Conservation (phyloP, 2,329 filamentous ascomycete species). For the Trichoderma gracile region DNA sequence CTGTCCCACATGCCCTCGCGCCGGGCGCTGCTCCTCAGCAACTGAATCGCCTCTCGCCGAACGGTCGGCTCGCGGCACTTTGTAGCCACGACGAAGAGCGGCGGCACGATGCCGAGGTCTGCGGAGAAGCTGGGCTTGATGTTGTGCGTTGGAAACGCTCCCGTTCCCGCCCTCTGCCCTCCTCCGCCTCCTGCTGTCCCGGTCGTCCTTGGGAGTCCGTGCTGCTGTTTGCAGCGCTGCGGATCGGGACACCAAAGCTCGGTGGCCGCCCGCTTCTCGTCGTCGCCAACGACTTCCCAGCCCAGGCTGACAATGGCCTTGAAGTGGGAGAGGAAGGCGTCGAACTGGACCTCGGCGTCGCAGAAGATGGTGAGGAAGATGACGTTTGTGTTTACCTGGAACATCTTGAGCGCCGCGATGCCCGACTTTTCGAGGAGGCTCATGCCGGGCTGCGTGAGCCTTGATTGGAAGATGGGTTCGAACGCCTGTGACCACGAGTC, state of each 20-base stretch:
- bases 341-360: conserved; percentile 59
- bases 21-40: conserved; percentile 60
- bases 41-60: conserved; percentile 61
- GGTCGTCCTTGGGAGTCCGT: conserved; percentile 39
- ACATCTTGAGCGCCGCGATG: conserved; percentile 64
- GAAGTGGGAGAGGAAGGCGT: conserved; percentile 55
- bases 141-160: conserved; percentile 46
- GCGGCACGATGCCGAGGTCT: conserved; percentile 64
- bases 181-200: no score
- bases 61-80: conserved; percentile 61
- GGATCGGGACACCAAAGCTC: conserved; percentile 49
- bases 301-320: conserved; percentile 58
- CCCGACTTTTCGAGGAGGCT: conserved; percentile 59
- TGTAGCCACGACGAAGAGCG: conserved; percentile 65
- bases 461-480: conserved; percentile 53
- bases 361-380: conserved; percentile 63
- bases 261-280: conserved; percentile 53
- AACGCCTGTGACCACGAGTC: conserved; percentile 59
- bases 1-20: conserved; percentile 72
- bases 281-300: conserved; percentile 59
- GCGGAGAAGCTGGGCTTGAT: conserved; percentile 65
- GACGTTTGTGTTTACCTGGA: conserved; percentile 58
- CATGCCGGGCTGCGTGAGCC: conserved; percentile 48
- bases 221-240: conserved; percentile 45
- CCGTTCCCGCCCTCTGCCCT: conserved; percentile 31